These are phyloP conservation scores for Limnomonas spitsbergensis DNA, from an alignment of 139 green algal genomes.

Conservation along the genomic window DNA sequence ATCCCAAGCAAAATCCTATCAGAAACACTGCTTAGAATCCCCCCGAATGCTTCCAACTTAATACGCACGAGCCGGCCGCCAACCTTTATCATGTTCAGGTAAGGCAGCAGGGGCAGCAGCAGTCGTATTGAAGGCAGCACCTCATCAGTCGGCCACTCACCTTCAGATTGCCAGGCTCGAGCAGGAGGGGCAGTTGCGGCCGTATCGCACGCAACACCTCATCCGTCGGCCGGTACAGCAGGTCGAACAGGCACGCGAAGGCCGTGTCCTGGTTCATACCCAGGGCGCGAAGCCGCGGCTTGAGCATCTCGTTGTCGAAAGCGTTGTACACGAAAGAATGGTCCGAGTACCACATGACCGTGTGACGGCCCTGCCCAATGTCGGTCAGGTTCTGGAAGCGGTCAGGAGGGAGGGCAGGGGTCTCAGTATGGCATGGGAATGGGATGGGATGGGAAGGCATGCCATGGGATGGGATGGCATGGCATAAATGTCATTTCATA, in stretches of 20 bases:
- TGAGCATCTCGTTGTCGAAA: constrained; percentile 24
- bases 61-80: too few relatives aligned
- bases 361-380: constrained; percentile 6
- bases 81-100: too few relatives aligned
- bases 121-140: too few relatives aligned
- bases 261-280: constrained; percentile 23
- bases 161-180: constrained; percentile 26
- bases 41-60: too few relatives aligned
- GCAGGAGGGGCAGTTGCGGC: constrained; percentile 12
- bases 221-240: constrained; percentile 26
- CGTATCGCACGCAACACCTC: not conserved
- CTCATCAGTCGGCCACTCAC: too few relatives aligned
- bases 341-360: constrained; percentile 25
- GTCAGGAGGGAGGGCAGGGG: not conserved
- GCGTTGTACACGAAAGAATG: constrained; percentile 13
- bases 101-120: too few relatives aligned
- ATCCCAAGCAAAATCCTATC: too few relatives aligned
- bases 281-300: not conserved
- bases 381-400: constrained; percentile 11
- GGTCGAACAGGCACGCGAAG: constrained; percentile 37
- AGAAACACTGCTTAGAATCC: too few relatives aligned
- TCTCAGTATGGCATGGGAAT: not conserved
- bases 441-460: not conserved
- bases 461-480: not conserved
- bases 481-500: too few relatives aligned